Evolutionary conservation across 1,139 yeast genomes (phyloP).

Genomic region (Geotrichum fermentans): DNA sequence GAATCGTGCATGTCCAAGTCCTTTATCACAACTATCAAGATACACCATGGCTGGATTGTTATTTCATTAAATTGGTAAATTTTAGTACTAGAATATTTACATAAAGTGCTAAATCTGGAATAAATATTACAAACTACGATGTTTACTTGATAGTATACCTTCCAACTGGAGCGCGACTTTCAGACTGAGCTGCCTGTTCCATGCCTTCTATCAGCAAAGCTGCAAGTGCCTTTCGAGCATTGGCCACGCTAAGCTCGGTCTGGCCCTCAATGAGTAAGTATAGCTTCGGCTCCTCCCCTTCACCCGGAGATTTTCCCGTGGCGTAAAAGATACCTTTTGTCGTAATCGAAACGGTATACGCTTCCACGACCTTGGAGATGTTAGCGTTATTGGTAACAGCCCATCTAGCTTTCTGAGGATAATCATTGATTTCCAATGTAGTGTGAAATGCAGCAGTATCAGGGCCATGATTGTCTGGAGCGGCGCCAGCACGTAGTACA

Average conservation of each 20-base stretch:
- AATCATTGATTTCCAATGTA: slow-evolving; percentile 71
- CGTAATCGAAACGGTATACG: slow-evolving; percentile 74
- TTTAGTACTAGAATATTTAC: too few species aligned
- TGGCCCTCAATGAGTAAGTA: slow-evolving; percentile 77
- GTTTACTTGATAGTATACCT: slow-evolving; percentile 24
- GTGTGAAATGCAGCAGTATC: slow-evolving; percentile 66
- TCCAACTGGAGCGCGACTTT: slow-evolving; percentile 36
- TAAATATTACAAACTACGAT: neutral
- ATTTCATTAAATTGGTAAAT: too few species aligned
- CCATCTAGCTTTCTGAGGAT: slow-evolving; percentile 84
- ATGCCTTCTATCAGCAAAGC: slow-evolving; percentile 59
- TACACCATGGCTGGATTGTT: neutral
- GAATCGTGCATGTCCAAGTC: too few species aligned
- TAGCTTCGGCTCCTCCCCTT: slow-evolving; percentile 64
- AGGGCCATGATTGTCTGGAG: slow-evolving; percentile 59
- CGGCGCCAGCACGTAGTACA: slow-evolving; percentile 43
- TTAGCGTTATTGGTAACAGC: slow-evolving; percentile 67
- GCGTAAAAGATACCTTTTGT: slow-evolving; percentile 77
- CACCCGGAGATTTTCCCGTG: slow-evolving; percentile 44
- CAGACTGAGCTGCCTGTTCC: slow-evolving; percentile 41
- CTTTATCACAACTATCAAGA: too few species aligned
- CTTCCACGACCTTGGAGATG: slow-evolving; percentile 60
- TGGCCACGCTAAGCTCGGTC: slow-evolving; percentile 56
- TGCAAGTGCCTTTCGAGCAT: slow-evolving; percentile 63
- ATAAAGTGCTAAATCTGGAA: too few species aligned